A percentile compares a stretch with the other conserved stretches of the same genome.
phyloP scores from a whole-genome alignment of 2,329 filamentous ascomycete genomes.

The Xylariales sp. region DNA sequence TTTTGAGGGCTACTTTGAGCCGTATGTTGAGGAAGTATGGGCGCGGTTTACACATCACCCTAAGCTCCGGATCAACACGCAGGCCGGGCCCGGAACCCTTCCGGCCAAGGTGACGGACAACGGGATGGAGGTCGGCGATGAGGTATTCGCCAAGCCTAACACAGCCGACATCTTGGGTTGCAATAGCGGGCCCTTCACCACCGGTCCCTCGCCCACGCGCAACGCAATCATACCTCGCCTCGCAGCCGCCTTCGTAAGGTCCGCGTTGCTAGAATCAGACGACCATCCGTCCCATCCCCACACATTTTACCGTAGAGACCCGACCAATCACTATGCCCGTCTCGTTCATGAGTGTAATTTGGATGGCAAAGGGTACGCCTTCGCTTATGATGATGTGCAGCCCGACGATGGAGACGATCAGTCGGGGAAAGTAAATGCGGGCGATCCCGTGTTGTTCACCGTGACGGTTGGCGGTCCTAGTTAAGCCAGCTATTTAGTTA shows the following conservation, averaged over 20 bases:
- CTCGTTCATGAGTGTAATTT: constrained; percentile 66
- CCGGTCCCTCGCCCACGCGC: constrained; percentile 53
- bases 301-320: constrained; percentile 54
- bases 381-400: constrained; percentile 71
- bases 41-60: constrained; percentile 47
- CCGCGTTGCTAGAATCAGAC: constrained; percentile 60
- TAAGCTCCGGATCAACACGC: constrained; percentile 70
- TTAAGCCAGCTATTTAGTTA: neutral
- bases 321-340: constrained; percentile 69
- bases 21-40: constrained; percentile 58
- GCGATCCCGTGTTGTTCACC: constrained; percentile 60
- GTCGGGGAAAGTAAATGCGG: constrained; percentile 66
- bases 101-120: constrained; percentile 59
- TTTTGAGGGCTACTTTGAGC: constrained; percentile 59
- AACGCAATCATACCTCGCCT: constrained; percentile 60
- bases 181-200: constrained; percentile 70
- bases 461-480: constrained; percentile 61
- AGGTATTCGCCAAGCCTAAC: constrained; percentile 65
- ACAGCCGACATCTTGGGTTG: constrained; percentile 75
- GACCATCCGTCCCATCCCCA: constrained; percentile 53
- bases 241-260: constrained; percentile 66
- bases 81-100: constrained; percentile 67
- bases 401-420: constrained; percentile 63
- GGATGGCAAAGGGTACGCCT: constrained; percentile 68
- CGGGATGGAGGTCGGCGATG: constrained; percentile 53